These are phyloP conservation scores for Kazachstania bromeliacearum DNA, from an alignment of 805 yeast genomes.

Conservation along the genomic window DNA sequence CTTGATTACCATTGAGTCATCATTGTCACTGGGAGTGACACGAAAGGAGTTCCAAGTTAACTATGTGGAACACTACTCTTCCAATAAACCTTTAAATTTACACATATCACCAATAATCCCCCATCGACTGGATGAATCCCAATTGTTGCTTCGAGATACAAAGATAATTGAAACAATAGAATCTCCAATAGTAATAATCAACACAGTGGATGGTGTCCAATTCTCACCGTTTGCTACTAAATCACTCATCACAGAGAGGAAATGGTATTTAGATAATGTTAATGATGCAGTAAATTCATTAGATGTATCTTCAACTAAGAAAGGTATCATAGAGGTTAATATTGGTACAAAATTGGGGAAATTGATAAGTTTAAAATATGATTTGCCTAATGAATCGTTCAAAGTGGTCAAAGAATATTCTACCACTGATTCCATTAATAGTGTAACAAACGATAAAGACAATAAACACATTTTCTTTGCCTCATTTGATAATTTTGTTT, in stretches of 20 bases:
- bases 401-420: not conserved
- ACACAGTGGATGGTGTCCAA: not conserved
- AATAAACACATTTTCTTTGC: too few relatives aligned
- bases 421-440: slow-evolving; percentile 4
- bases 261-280: slow-evolving; percentile 2
- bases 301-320: slow-evolving; percentile 1
- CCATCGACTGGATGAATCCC: too few relatives aligned
- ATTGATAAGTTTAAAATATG: slow-evolving; percentile 6
- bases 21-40: too few relatives aligned
- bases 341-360: slow-evolving; percentile 12
- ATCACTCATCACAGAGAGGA: too few relatives aligned
- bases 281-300: slow-evolving; percentile 3
- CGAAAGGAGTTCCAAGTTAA: too few relatives aligned
- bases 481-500: slow-evolving; percentile 11
- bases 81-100: too few relatives aligned
- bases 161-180: too few relatives aligned
- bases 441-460: slow-evolving; percentile 5
- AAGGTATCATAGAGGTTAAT: not conserved
- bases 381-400: slow-evolving; percentile 6
- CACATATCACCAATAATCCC: too few relatives aligned
- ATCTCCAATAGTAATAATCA: not conserved
- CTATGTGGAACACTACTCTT: too few relatives aligned
- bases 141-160: too few relatives aligned
- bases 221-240: too few relatives aligned
- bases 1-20: too few relatives aligned